Evolutionary conservation across 352 stramenopile species (phyloP).

Genomic region (Phytophthora cactorum): DNA sequence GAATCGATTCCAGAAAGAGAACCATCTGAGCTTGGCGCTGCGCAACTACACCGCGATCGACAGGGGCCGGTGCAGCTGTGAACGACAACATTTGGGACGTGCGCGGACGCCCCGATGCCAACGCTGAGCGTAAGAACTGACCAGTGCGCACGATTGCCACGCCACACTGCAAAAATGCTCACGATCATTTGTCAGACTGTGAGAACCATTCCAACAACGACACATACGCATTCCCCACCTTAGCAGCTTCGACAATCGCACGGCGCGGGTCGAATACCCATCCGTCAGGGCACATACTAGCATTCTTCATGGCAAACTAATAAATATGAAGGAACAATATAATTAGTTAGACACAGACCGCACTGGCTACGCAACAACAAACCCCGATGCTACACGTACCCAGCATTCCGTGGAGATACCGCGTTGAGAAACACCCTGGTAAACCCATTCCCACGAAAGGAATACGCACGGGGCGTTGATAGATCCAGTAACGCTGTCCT

Average conservation of each 20-base stretch:
- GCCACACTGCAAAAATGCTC: conserved; percentile 40
- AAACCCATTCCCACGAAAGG: conserved; percentile 87
- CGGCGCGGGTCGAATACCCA: conserved; percentile 78
- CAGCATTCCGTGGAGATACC: conserved; percentile 86
- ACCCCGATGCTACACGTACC: conserved; percentile 35
- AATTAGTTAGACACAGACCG: conserved; percentile 4
- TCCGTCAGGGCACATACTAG: conserved; percentile 60
- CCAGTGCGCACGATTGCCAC: conserved; percentile 77
- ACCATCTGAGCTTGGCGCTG: conserved; percentile 85
- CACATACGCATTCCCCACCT: conserved; percentile 36
- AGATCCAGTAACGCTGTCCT: conserved; percentile 36
- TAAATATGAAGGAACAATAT: conserved; percentile 1
- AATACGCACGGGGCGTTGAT: conserved; percentile 74
- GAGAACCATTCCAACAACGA: conserved; percentile 2
- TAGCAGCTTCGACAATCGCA: conserved; percentile 78
- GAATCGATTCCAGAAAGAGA: conserved; percentile 81
- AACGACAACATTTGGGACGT: conserved; percentile 63
- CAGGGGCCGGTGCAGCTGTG: conserved; percentile 34
- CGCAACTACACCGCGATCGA: conserved; percentile 59
- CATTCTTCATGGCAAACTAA: conserved; percentile 87
- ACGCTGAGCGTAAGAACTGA: conserved; percentile 65
- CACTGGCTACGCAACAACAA: conserved; percentile 6
- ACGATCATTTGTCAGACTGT: conserved; percentile 5
- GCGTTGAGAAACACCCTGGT: conserved; percentile 80
- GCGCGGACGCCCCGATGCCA: conserved; percentile 36